Base-by-base conservation (phyloP, 257 asterid genomes). In the Penstemon eatonii region DNA sequence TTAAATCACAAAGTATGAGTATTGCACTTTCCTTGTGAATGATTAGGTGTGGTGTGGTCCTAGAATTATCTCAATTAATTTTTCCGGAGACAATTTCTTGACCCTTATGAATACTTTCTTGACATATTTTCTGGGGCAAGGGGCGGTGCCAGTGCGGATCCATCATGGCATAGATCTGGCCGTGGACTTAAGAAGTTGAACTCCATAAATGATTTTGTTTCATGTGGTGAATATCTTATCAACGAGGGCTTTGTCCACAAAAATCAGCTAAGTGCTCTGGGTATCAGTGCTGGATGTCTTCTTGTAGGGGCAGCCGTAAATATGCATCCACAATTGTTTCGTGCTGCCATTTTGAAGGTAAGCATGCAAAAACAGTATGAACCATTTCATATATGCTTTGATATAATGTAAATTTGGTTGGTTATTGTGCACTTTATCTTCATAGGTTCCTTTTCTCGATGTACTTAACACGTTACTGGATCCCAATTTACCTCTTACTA, bases 371-470 rank as follows among this genome's bases (percentile, higher is more conserved):
- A 13, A 7, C 46, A 37, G 15, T 53, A 52, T 40, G 49, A 61
- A 37, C 39, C 33, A 40, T 38, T 40, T 19, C 59, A 45, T 44
- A 6, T 5, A 8, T 5, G 7, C 12, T 42, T 33, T 41, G 7
- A 19, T 13, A 11, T 55, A 41, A 41, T 53, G 12, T 18, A 60
- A 33, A 45, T 45, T 9, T 33, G 51, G 50, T 25, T n/a, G 59
- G 60, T 38, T 7, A 56, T 56, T 57, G 52, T 33, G 36, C 53
- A 10, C 13, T 6, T 54, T 60, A 68, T 45, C 41, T 4, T 56
- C 8, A 46, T 78, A 93, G 97, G 97, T 88, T 70, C 99, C 96
- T 68, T 93, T 93, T 69, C 89, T 90, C 4, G 99, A 90, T 64
- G 84, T 93, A 15, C 88, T 89, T 62, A 89, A 81, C 83, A 84